Evolutionary conservation across 768 basidiomycete species (phyloP).

Genomic region (Boletus patriciae): DNA sequence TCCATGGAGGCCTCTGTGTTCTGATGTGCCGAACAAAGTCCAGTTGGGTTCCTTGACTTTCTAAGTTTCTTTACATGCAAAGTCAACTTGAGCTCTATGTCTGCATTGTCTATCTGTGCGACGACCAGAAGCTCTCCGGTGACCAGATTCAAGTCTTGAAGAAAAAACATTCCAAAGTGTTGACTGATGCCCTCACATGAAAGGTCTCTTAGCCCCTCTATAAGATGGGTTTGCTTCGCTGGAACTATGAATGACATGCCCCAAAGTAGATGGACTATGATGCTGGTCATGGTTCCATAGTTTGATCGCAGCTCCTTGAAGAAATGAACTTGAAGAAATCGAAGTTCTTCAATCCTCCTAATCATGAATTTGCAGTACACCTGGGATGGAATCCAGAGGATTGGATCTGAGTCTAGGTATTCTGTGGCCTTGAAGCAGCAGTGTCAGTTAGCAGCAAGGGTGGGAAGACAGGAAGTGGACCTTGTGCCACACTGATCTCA

Average conservation of each 20-base stretch:
- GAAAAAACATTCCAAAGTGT: slow-evolving; percentile 4
- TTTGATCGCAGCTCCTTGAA: slow-evolving; percentile 1
- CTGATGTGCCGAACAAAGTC: too few relatives aligned
- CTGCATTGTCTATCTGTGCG: neutral
- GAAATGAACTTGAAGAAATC: neutral
- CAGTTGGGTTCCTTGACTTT: too few relatives aligned
- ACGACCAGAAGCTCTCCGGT: slow-evolving; percentile 2
- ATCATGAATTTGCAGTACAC: slow-evolving; percentile 1
- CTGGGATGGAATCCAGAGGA: slow-evolving; percentile 7
- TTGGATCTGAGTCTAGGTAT: slow-evolving; percentile 1
- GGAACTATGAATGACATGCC: slow-evolving; percentile 2
- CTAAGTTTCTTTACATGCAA: neutral
- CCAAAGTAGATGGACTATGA: slow-evolving; percentile 2
- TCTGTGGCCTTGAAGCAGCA: neutral
- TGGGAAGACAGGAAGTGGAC: neutral
- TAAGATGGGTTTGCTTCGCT: neutral
- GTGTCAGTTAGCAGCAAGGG: too few relatives aligned
- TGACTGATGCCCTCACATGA: slow-evolving; percentile 1
- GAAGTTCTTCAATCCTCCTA: slow-evolving; percentile 1
- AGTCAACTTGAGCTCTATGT: neutral
- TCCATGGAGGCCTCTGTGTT: neutral
- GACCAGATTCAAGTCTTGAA: slow-evolving; percentile 6
- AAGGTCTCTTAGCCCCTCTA: neutral
- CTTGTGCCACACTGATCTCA: neutral
- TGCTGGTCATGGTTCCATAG: slow-evolving; percentile 9